Evolutionary conservation across 2,329 filamentous ascomycete species (phyloP), one percentile per base, ranked within the genome.

Genomic region (Fusarium sambucinum): DNA sequence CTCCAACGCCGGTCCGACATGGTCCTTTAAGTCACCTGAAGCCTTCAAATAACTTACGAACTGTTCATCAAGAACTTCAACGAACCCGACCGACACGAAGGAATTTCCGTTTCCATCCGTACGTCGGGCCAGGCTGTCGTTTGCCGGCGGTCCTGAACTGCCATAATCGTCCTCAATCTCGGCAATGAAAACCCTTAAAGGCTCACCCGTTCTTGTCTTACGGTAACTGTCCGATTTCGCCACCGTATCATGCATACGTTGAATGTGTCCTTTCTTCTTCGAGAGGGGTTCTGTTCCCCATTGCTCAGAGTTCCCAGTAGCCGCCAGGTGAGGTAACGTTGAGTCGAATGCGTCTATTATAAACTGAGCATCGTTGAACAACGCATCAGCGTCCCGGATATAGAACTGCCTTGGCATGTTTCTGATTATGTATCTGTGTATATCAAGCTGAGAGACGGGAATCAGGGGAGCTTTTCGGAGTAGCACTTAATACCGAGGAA

Each of bases 341-440:
- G 73, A 77, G 61, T 76, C 71, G 66, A 77, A 76, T 46, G 74
- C 75, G 27, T 70, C 68, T 30, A 74, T 55, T 41, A 78, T 74
- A 71, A 77, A 76, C 32, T 71, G 55, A 53, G 68, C 67, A 63
- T 78, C 76, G 33, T 71, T 56, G n/a, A 59, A 63, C 38, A 59
- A 55, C 33, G 54, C 52, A 21, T 53, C 55, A 21, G 66, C 73
- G 30, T 75, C 64, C 30, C 75, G 72, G 33, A 77, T 63, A 51
- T 51, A 55, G 51, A 77, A 76, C 11, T 19, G 40, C 17, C 41
- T 61, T 46, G 66, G 37, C 70, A 74, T 70, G 45, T 45, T 60
- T 47, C 55, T 51, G 53, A 47, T 12, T 14, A n/a, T 25, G n/a
- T 9, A 16, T 14, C 4, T 17, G 12, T 33, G 6, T 12, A 6